Conservation (phyloP, 495 filamentous ascomycete genomes). For the Thermochaetoides thermophila region DNA sequence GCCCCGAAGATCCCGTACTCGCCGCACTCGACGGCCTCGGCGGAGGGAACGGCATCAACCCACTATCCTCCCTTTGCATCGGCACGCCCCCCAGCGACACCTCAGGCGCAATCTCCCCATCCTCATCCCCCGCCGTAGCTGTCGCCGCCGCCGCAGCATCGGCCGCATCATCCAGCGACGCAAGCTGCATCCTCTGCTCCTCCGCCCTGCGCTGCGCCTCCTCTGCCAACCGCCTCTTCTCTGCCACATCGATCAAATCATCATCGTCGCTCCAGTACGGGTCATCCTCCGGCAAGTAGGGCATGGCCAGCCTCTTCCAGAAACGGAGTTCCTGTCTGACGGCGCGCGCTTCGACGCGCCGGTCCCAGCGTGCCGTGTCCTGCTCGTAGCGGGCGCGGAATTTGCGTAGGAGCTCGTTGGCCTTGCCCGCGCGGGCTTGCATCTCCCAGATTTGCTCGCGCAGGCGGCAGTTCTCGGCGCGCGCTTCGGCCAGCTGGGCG, state of each 20-base stretch:
- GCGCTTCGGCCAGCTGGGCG: slow-evolving; percentile 39
- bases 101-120: slow-evolving; percentile 4
- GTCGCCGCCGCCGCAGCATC: too few species aligned
- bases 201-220: slow-evolving; percentile 23
- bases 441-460: slow-evolving; percentile 43
- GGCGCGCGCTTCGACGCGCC: slow-evolving; percentile 27
- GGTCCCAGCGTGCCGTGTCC: slow-evolving; percentile 30
- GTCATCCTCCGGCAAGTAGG: slow-evolving; percentile 32
- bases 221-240: slow-evolving; percentile 32
- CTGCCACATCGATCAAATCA: slow-evolving; percentile 36
- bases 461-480: slow-evolving; percentile 39
- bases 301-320: slow-evolving; percentile 43
- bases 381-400: slow-evolving; percentile 35
- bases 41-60: slow-evolving; percentile 14
- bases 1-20: slow-evolving; percentile 24
- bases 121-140: slow-evolving; percentile 1
- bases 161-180: too few species aligned
- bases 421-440: slow-evolving; percentile 33
- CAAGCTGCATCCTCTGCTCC: slow-evolving; percentile 27
- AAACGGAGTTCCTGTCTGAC: slow-evolving; percentile 34
- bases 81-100: slow-evolving; percentile 27
- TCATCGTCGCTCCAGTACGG: slow-evolving; percentile 42
- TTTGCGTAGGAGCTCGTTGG: slow-evolving; percentile 33
- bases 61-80: slow-evolving; percentile 29
- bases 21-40: slow-evolving; percentile 28